Base-by-base conservation (phyloP, 306 rosid genomes). In the Biancaea sappan region DNA sequence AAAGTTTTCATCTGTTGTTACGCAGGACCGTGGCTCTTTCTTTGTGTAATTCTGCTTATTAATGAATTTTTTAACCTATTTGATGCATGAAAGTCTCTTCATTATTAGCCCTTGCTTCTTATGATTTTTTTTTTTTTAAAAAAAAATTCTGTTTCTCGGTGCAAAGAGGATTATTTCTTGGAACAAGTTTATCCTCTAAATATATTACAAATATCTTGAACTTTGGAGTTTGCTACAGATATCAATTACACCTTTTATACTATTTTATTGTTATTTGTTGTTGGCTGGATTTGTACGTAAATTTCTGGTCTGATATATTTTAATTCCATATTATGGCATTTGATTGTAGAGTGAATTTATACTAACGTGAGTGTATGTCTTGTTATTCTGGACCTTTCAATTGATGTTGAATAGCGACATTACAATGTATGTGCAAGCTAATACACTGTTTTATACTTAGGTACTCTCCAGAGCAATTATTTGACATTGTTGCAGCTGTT, bases 401-500 rank as follows among this genome's bases (percentile, higher is more conserved):
- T 35, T 63, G 56, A 5, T 67, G 53, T 35, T 72, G 56, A 37
- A 41, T 32, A 19, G 24, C 29, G 38, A 35, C 43, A 61, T 48
- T n/a, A 19, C 58, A 11, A 69, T 70, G 75, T 25, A 60, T 62
- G 32, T 65, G 40, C 66, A 19, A 59, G 37, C 79, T 86, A 66
- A 86, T 71, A 38, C 26, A 58, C 44, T 72, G 68, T 2, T 60
- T 29, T 34, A 18, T 77, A 25, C 6, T 19, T 79, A 92, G 99
- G 92, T 95, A 95, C 51, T 86, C 98, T 16, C 94, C 88, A 2
- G 98, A 95, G 88, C 99, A 95, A 86, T 78, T 95, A 74, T 92
- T 75, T 73, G 83, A 88, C 71, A 98, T 95, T 25, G 96, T 92
- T 82, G 92, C 98, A 3, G 98, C 97, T 41, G 98, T 95, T 68